Evolutionary conservation across 768 basidiomycete genomes (phyloP), one percentile per base, ranked within the genome.

Genomic region (Mycena polygramma): DNA sequence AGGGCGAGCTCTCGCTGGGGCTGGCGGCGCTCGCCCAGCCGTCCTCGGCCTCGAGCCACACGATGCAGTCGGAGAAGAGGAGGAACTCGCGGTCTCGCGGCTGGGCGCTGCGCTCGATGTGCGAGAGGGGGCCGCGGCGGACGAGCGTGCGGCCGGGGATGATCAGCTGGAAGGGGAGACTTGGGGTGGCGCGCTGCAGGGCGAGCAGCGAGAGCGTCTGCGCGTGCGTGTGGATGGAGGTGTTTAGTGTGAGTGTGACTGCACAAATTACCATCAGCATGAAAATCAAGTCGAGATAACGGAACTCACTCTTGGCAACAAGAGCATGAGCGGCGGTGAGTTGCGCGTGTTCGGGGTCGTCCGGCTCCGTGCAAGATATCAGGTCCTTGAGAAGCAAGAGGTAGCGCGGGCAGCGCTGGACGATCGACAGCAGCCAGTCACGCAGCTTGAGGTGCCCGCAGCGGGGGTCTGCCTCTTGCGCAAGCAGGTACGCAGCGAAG

Each of bases 371-470:
- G 68, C 89, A 88, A n/a, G 79, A 78, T 43, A 94, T 89, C 45
- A 96, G 85, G 77, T 97, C 95, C 79, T 91, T 94, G 60, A 96
- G 86, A 14, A 97, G 83, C 14, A 97, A 85, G 10, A 95, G 86
- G 77, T 96, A 96, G 65, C 95, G 87, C 6, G 95, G 95, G 78
- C 94, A 95, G 64, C 95, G 87, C 79, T 97, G 95, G 9, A 97
- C 92, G 57, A 95, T 90, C 3, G 93, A 94, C 63, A 97, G 84
- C 13, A 97, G 86, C 91, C 95, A 97, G 76, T 95, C 94, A 9
- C 91, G 86, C 37, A 97, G 83, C 74, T 91, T 91, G 57, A 97
- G 86, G 77, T 88, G 92, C 43, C 89, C 90, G 75, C 94, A 95
- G 11, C 85, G 83, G 2, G 89, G 88, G 71, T 95, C 89, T 7